Base-by-base conservation (phyloP, 306 rosid genomes). In the Quercus rubra region DNA sequence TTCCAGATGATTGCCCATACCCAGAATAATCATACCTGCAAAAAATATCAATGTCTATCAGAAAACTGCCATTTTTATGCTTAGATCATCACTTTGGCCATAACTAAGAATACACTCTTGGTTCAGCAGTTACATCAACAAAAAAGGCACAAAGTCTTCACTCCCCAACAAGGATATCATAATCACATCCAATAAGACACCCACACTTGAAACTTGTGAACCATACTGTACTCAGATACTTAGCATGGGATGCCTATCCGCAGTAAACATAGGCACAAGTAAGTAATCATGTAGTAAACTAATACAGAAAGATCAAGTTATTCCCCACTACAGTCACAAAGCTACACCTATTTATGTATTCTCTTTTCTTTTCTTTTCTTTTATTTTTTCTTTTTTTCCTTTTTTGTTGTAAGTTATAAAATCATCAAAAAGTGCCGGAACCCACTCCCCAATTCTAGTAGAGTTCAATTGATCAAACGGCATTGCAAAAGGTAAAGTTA, bases 11-110 rank as follows among this genome's bases (percentile, higher is more conserved):
- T 49, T 94, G 96, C 28, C 98, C 97, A 21, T 94, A 94, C 74
- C 98, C 98, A 63, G 98, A 94, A 86, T 94, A 94, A 73, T 94
- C 98, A 75, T 94, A 94, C 90, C 98, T 94, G 85, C 92, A 92
- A 49, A 80, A 71, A 72, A 79, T 19, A 59, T 49, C 79, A 10
- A 66, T 66, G 30, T 6, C 49, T 55, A 20, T 80, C 28, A 87
- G 83, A 75, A 77, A 49, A 41, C 33, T 43, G 3, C 12, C 51
- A 41, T 74, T 38, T 74, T 64, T 57, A 62, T 14, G 58, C 77
- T 57, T 15, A 61, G 57, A 55, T 18, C 41, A 25, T 55, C 75
- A 23, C 25, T 28, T 75, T 7, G 74, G 70, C 27, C 73, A 83
- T 68, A 77, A 70, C 21, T 20, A 33, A 78, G 31, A 68, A 52